Conservation (phyloP, 1,139 yeast species). For the Meyerozyma guilliermondii region DNA sequence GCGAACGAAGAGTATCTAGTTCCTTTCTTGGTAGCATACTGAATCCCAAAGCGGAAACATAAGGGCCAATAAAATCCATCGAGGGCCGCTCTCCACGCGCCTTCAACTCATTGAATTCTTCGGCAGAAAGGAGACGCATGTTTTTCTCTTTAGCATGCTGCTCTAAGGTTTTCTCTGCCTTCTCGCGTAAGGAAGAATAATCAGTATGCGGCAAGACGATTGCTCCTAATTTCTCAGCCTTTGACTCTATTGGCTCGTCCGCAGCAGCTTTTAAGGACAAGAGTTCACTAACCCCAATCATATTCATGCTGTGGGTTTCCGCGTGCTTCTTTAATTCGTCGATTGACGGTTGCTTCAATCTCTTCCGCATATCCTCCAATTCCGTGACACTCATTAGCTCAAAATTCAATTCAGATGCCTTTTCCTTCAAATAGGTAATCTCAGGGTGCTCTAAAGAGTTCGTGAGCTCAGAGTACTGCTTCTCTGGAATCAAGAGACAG, state of each 20-base stretch:
- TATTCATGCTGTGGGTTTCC: neutral
- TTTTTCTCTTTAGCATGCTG: conserved; percentile 7
- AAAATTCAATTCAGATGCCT: neutral
- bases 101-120: conserved; percentile 7
- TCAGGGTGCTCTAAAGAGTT: neutral
- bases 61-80: neutral
- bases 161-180: conserved; percentile 11
- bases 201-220: neutral
- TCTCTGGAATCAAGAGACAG: neutral
- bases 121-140: conserved; percentile 5
- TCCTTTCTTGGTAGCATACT: neutral
- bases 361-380: neutral
- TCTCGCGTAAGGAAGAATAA: conserved; percentile 5
- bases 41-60: neutral
- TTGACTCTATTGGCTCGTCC: neutral
- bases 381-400: neutral
- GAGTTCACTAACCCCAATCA: neutral
- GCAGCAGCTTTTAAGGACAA: neutral
- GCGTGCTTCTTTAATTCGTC: neutral
- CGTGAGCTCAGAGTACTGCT: conserved; percentile 1
- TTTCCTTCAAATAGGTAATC: neutral
- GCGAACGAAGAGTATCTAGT: neutral
- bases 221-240: neutral
- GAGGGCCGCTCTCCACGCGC: conserved; percentile 8
- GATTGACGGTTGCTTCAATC: neutral